Base-by-base conservation (phyloP, 108 stramenopile species). In the Schizochytrium sp. region DNA sequence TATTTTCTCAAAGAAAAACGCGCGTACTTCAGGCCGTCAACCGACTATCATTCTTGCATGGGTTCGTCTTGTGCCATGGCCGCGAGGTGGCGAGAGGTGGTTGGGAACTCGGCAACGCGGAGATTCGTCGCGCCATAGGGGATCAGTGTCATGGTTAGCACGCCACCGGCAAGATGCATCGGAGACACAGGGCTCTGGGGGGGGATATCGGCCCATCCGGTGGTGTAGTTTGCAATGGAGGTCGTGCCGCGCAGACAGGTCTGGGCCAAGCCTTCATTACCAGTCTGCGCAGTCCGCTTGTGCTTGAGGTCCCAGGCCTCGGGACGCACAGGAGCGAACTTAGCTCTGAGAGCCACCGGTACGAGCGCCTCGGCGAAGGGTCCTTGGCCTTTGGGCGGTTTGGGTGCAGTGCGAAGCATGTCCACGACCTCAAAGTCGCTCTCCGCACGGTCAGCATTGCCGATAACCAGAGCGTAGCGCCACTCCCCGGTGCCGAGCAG, bases 291-390 rank as follows among this genome's bases (percentile, higher is more conserved):
- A 7, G 61, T 64, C 19, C 17, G 61, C 61, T 64, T 64, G 13
- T 58, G 57, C 57, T 58, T 64, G 61, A 64, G 8, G 61, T 64
- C 61, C 61, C 61, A 64, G 7, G 12, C 61, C 61, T 64, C 61
- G 19, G 61, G 61, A 4, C 4, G 8, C 17, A 64, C 17, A 5
- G 61, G 41, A 38, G 19, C 61, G 8, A 64, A 38, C 17, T n/a
- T 10, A 4, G 61, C 61, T 7, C 12, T 10, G 19, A 64, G 61
- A 5, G 61, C 1, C 61, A n/a, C 8, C 41, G 61, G 61, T 4
- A 64, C 61, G 17, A 64, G 61, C 61, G 61, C 61, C 61, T 64
- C 61, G 61, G 61, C 61, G 19, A 64, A 64, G 4, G 61, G 61
- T 5, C 61, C 61, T 13, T 64, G 61, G 17, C 61, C 61, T 19